Percentiles rank a stretch among this genome's conserved stretches.
These are phyloP conservation scores for Phlyctochytrium arcticum DNA, from an alignment of 192 early-diverging fungal species.

Conservation along the genomic window DNA sequence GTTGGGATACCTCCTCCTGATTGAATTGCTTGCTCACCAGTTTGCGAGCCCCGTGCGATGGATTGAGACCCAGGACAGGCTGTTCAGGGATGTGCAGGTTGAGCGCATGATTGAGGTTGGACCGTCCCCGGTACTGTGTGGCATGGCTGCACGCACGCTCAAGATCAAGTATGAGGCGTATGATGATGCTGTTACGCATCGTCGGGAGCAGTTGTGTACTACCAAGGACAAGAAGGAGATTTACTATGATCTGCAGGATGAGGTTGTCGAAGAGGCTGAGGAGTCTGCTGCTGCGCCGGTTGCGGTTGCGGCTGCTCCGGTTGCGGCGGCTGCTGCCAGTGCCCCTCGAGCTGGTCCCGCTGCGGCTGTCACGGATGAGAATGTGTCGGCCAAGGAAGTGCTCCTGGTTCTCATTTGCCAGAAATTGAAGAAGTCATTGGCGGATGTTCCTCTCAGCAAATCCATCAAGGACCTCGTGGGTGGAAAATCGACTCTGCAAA, in stretches of 20 bases:
- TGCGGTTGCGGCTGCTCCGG: constrained; percentile 52
- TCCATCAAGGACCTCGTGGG: constrained; percentile 91
- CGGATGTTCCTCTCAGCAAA: constrained; percentile 70
- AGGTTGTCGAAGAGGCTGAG: constrained; percentile 36
- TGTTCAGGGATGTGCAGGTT: constrained; percentile 78
- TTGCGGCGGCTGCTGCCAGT: constrained; percentile 52
- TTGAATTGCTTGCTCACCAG: constrained; percentile 90
- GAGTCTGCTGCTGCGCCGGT: constrained; percentile 52
- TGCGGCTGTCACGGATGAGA: constrained; percentile 51
- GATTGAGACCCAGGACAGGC: constrained; percentile 88
- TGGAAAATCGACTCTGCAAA: constrained; percentile 94
- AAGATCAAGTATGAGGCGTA: constrained; percentile 97
- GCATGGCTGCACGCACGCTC: constrained; percentile 90
- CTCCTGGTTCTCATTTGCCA: constrained; percentile 81
- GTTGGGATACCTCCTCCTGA: constrained; percentile 76
- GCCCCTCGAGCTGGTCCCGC: constrained; percentile 22
- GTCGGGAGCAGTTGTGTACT: constrained; percentile 84
- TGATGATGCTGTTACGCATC: constrained; percentile 87
- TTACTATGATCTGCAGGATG: constrained; percentile 84
- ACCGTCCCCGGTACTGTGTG: constrained; percentile 80
- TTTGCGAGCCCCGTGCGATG: constrained; percentile 90
- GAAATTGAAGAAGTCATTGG: constrained; percentile 81
- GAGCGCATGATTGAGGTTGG: constrained; percentile 89
- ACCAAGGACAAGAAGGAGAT: constrained; percentile 90
- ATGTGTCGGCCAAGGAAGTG: constrained; percentile 79